Base-by-base conservation (phyloP, 139 green algal species). In the Chlorella vulgaris region DNA sequence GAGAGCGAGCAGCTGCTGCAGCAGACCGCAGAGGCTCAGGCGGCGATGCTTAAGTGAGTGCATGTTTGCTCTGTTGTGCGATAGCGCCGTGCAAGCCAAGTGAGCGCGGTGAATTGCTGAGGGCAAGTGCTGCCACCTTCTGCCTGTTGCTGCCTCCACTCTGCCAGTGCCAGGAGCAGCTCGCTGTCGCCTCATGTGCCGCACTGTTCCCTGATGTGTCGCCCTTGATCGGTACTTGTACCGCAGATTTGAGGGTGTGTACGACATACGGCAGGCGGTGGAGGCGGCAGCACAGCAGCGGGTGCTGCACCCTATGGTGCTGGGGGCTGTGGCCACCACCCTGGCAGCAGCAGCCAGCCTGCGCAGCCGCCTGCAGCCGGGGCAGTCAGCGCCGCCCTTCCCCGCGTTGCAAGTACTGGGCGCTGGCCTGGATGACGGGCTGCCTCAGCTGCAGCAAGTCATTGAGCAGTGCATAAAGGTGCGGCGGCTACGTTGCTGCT, bases 1-100 rank as follows among this genome's bases (percentile, higher is more conserved):
- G 87, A 92, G 51, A 93, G 88, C 70, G 87, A 94, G 74, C 29
- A 76, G 60, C 83, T 96, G 81, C 90, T 96, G 53, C 71, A 90
- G 70, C 84, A 96, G 83, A 97, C 93, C 1, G 81, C 62, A 35
- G 90, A 97, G 75, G 93, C 93, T 1, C 24, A 77, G 55, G 8
- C 85, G 1, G 84, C 62, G 7, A 33, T 26, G 58, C 35, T 81
- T 4, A 29, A 35, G 62, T 74, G 36, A 81, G 61, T 29, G 42
- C 18, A 8, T 5, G 55, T 15, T 19, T 81, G 68, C 3, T 76
- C 10, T 43, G 63, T 42, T n/a, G 63, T 1, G 13, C 47, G 47
- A n/a, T n/a, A n/a, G n/a, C n/a, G n/a, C n/a, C n/a, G n/a, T n/a
- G n/a, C n/a, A n/a, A n/a, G n/a, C n/a, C n/a, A n/a, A n/a, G n/a